A percentile compares a stretch with the other conserved stretches of the same genome.
Evolutionary conservation across 371 early-diverging fungal species (phyloP).

Genomic region (Mortierella sp.): DNA sequence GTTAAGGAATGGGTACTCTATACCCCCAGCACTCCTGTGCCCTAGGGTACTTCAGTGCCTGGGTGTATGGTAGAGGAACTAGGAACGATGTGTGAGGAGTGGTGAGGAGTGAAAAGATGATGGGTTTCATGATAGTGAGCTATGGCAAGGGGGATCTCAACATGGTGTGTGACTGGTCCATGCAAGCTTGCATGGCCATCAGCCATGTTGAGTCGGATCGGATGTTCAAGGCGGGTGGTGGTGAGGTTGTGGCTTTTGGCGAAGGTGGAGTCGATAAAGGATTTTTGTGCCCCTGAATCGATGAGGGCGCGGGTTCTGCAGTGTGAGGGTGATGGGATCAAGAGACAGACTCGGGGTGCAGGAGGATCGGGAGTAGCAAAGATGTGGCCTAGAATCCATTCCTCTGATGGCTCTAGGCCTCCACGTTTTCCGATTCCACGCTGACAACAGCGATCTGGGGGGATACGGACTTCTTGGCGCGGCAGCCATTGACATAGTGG

Average conservation of each 20-base stretch:
- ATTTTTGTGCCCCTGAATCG: background rate
- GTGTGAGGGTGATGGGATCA: background rate
- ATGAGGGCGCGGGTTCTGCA: background rate
- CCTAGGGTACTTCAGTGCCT: no score
- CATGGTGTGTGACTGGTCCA: slow-evolving; percentile 3
- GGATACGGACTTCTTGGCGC: no score
- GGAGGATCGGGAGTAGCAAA: background rate
- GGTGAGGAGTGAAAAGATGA: no score
- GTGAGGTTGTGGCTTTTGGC: background rate
- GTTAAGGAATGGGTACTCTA: no score
- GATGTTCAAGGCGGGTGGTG: background rate
- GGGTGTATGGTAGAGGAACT: no score
- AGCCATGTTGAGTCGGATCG: slow-evolving; percentile 8
- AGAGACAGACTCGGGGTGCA: background rate
- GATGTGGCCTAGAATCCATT: slow-evolving; percentile 10
- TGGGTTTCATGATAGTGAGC: background rate
- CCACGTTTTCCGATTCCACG: slow-evolving; percentile 8
- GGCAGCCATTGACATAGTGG: no score
- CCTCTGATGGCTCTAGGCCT: slow-evolving; percentile 1
- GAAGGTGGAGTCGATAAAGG: background rate
- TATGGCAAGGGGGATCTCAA: background rate
- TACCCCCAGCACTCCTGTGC: no score
- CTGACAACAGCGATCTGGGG: background rate
- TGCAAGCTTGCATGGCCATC: background rate
- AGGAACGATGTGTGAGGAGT: no score